These are phyloP conservation scores for Leccinum variicolor DNA, from an alignment of 768 basidiomycete genomes.

Conservation along the genomic window DNA sequence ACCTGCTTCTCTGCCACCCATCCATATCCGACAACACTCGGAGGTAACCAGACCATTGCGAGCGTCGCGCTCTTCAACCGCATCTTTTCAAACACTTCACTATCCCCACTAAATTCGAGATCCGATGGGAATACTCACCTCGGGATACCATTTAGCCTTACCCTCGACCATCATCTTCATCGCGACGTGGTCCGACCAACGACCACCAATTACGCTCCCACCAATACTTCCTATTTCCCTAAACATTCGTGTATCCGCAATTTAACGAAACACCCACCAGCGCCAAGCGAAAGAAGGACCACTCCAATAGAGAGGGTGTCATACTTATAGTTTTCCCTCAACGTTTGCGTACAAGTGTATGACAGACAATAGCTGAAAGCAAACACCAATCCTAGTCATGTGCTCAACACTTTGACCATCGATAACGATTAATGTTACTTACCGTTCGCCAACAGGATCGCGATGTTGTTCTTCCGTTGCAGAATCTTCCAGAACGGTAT, in stretches of 20 bases:
- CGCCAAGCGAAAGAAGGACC: conserved; percentile 71
- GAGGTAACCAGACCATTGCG: conserved; percentile 54
- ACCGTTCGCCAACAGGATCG: conserved; percentile 45
- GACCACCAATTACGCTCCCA: conserved; percentile 57
- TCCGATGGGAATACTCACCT: conserved; percentile 41
- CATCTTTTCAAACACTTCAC: conserved; percentile 46
- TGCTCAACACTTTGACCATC: conserved; percentile 5
- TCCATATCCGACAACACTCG: conserved; percentile 62
- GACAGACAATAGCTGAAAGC: conserved; percentile 67
- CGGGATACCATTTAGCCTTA: conserved; percentile 53
- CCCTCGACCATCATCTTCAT: conserved; percentile 39
- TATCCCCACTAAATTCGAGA: not conserved
- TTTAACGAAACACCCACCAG: conserved; percentile 41
- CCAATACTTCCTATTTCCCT: conserved; percentile 39
- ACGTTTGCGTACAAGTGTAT: conserved; percentile 73
- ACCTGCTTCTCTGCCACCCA: conserved; percentile 69
- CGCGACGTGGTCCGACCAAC: conserved; percentile 54
- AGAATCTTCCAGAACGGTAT: conserved; percentile 59
- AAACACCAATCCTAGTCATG: conserved; percentile 57
- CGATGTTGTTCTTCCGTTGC: conserved; percentile 61
- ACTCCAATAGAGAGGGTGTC: conserved; percentile 70
- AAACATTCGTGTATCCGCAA: not conserved
- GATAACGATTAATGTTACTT: not conserved
- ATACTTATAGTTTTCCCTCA: conserved; percentile 61
- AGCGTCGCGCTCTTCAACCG: conserved; percentile 60